Evolutionary conservation across 2,329 filamentous ascomycete genomes (phyloP).

Genomic region (Mycosphaerella arachidis): DNA sequence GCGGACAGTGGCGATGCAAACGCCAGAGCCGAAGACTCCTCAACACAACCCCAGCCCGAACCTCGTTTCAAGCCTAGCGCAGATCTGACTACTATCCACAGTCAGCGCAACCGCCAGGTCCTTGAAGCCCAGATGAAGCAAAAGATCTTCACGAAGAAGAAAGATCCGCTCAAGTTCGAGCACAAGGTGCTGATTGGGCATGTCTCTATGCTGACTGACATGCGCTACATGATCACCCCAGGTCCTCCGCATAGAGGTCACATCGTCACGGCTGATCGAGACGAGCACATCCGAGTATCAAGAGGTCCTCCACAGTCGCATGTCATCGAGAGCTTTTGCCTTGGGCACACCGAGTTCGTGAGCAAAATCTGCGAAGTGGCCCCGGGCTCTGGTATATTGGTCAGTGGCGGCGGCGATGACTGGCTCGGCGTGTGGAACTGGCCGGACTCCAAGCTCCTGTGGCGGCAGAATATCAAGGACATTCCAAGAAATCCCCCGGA

Average conservation of each 20-base stretch:
- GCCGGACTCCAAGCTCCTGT: slow-evolving; percentile 53
- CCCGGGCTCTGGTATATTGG: slow-evolving; percentile 54
- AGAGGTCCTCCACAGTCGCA: slow-evolving; percentile 76
- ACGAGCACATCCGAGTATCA: slow-evolving; percentile 85
- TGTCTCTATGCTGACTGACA: slow-evolving; percentile 86
- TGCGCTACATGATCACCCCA: slow-evolving; percentile 52
- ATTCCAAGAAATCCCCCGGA: background rate
- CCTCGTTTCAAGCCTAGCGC: slow-evolving; percentile 48
- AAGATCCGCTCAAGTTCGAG: slow-evolving; percentile 57
- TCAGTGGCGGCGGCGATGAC: slow-evolving; percentile 84
- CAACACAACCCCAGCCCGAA: slow-evolving; percentile 21
- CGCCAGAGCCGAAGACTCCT: slow-evolving; percentile 11
- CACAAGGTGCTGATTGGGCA: slow-evolving; percentile 80
- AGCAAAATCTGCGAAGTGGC: slow-evolving; percentile 65
- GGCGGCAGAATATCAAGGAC: slow-evolving; percentile 48
- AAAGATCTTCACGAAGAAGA: slow-evolving; percentile 40
- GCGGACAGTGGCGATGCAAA: slow-evolving; percentile 31
- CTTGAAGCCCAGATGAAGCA: slow-evolving; percentile 54
- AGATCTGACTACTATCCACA: slow-evolving; percentile 57
- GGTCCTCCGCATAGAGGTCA: slow-evolving; percentile 50
- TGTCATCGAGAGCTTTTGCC: slow-evolving; percentile 82
- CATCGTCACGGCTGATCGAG: slow-evolving; percentile 64
- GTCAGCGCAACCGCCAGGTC: slow-evolving; percentile 54
- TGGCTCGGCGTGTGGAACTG: slow-evolving; percentile 81
- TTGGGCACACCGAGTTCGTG: slow-evolving; percentile 83